Evolutionary conservation across 2,329 filamentous ascomycete species (phyloP), one percentile per base, ranked within the genome.

Genomic region (Sporothrix curviconia): DNA sequence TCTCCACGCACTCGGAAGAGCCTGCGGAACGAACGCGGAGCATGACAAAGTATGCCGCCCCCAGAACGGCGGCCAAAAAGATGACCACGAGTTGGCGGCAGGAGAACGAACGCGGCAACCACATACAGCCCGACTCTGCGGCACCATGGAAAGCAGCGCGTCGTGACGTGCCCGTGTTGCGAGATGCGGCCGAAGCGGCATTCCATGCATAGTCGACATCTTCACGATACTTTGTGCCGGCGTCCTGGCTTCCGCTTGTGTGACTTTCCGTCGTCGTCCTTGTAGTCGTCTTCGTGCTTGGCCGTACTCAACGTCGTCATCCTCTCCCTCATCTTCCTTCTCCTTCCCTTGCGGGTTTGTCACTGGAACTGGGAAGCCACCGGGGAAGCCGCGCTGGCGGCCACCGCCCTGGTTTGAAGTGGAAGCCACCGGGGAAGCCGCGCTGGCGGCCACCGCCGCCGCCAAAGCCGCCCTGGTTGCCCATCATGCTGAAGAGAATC

Each of bases 401-500:
- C 11, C 11, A 11, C 46, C 42, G 22, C 36, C 36, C n/a, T n/a
- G n/a, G n/a, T n/a, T n/a, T n/a, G n/a, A n/a, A n/a, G n/a, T n/a
- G 71, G 67, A 74, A 76, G 42, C 71, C 70, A 37, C 67, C 65
- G 11, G 67, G 66, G 62, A 67, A 74, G 28, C 73, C 61, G 12
- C 74, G 67, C 59, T 71, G 66, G 46, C 36, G 46, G 2, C 11
- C 11, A 11, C 46, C 42, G 22, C 36, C 36, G 28, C 39, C 51
- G 5, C 54, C 55, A 39, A 69, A 68, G 47, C 71, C 71, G 28
- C 39, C 40, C 7, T 71, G 70, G 57, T 67, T 77, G 59, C 87
- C 87, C 85, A 91, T 90, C 86, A 91, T 90, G 73, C 86, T 89
- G 75, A 90, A 90, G 25, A 92, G 75, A 63, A 91, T 85, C 70